A percentile compares a stretch with the other conserved stretches of the same genome.
These are phyloP conservation scores for Suhomyces xylopsoci DNA, from an alignment of 805 yeast genomes.

Conservation along the genomic window DNA sequence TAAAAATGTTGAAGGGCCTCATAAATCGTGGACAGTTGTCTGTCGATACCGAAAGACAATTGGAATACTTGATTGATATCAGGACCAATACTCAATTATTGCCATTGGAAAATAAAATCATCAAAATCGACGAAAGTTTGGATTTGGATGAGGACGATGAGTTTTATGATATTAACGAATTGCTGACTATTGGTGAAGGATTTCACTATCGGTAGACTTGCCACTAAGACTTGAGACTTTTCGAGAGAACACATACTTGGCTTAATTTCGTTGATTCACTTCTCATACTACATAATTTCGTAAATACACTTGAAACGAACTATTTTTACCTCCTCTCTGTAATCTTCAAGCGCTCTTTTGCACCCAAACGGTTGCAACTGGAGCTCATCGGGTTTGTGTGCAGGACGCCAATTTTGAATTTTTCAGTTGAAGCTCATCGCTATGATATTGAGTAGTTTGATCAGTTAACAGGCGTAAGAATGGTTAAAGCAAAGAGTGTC, in stretches of 20 bases:
- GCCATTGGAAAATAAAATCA: constrained; percentile 28
- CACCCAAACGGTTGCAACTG: not conserved
- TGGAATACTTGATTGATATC: constrained; percentile 31
- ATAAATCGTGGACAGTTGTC: constrained; percentile 32
- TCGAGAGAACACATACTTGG: not conserved
- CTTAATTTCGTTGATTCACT: not conserved
- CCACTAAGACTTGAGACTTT: not conserved
- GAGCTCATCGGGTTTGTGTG: not conserved
- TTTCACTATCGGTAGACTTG: constrained; percentile 17
- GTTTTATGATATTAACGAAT: constrained; percentile 24
- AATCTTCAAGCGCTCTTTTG: not conserved
- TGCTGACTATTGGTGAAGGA: constrained; percentile 20
- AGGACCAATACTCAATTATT: constrained; percentile 41
- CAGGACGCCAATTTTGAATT: not conserved
- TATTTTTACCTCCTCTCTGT: not conserved
- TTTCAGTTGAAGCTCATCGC: constrained; percentile 5
- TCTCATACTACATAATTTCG: not conserved
- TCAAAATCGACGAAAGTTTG: constrained; percentile 13
- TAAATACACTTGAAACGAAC: not conserved
- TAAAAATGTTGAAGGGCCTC: constrained; percentile 46
- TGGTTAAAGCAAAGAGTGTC: constrained; percentile 10
- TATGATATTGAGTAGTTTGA: not conserved
- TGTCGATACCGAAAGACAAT: constrained; percentile 34
- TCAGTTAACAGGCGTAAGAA: not conserved
- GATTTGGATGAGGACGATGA: constrained; percentile 29